Conservation (phyloP, 495 filamentous ascomycete species). For the Cercophora newfieldiana region DNA sequence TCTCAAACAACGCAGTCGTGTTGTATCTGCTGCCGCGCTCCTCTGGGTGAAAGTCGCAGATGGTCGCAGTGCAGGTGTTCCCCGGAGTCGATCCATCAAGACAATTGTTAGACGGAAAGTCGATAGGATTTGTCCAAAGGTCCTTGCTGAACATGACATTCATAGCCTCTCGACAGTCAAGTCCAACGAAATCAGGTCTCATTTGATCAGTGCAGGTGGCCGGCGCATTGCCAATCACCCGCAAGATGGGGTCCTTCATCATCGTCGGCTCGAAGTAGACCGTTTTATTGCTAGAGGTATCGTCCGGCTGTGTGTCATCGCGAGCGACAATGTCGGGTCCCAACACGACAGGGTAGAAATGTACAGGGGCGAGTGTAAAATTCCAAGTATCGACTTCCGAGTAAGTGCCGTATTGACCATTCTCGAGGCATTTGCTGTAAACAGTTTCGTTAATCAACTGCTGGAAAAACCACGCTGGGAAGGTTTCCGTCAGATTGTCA, state of each 20-base stretch:
- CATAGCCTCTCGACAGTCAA: neutral
- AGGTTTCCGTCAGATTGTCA: too few relatives aligned
- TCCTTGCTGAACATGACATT: neutral
- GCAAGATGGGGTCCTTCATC: neutral
- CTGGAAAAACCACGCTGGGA: too few relatives aligned
- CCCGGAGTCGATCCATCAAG: neutral
- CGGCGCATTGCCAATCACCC: neutral
- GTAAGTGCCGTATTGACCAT: too few relatives aligned
- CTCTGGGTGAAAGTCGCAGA: neutral
- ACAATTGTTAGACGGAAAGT: neutral
- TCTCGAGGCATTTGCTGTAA: too few relatives aligned
- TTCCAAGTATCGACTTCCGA: too few relatives aligned
- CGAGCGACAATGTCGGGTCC: neutral
- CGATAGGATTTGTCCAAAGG: neutral
- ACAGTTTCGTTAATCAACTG: too few relatives aligned
- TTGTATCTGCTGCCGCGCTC: neutral
- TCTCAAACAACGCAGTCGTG: neutral
- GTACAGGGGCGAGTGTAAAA: too few relatives aligned
- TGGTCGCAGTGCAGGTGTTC: neutral
- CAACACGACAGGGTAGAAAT: too few relatives aligned
- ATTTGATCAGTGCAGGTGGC: neutral
- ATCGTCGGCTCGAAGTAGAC: neutral
- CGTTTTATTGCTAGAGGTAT: neutral
- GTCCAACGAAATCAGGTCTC: neutral
- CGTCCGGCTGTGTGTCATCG: neutral